These are phyloP conservation scores for Pythium plurisporium DNA, from an alignment of 352 stramenopile genomes.

Conservation along the genomic window DNA sequence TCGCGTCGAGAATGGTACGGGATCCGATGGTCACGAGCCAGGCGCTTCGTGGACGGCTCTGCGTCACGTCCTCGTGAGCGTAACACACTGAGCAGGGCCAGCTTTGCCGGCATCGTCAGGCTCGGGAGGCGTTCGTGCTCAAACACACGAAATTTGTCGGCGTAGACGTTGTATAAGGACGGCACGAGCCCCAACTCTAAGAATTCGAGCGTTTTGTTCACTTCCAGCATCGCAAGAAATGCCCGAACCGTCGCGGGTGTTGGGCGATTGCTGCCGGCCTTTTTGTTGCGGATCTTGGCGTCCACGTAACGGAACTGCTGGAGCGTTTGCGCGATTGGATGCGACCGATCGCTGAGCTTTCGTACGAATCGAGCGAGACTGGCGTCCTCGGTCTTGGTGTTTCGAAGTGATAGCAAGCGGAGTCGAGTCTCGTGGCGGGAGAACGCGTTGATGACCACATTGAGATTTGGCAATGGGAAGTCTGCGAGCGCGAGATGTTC, in stretches of 20 bases:
- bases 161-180: background rate
- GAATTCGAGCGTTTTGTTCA: slow-evolving; percentile 4
- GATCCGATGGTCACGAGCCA: background rate
- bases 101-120: background rate
- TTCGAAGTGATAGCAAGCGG: background rate
- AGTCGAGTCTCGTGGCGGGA: background rate
- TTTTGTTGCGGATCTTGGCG: background rate
- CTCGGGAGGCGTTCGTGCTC: background rate
- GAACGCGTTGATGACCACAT: background rate
- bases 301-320: background rate
- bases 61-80: too few species aligned
- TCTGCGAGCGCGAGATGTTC: background rate
- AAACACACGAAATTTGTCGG: background rate
- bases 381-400: background rate
- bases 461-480: background rate
- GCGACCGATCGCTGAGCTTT: background rate
- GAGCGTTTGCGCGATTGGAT: background rate
- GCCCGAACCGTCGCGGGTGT: background rate
- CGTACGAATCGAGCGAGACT: background rate
- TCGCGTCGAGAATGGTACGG: background rate
- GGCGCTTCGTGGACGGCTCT: too few species aligned
- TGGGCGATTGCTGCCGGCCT: background rate
- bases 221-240: background rate
- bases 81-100: slow-evolving; percentile 1
- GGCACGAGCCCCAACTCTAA: slow-evolving; percentile 3